Evolutionary conservation across 2,329 filamentous ascomycete species (phyloP), one percentile per base, ranked within the genome.

Genomic region (Beauveria sp.): DNA sequence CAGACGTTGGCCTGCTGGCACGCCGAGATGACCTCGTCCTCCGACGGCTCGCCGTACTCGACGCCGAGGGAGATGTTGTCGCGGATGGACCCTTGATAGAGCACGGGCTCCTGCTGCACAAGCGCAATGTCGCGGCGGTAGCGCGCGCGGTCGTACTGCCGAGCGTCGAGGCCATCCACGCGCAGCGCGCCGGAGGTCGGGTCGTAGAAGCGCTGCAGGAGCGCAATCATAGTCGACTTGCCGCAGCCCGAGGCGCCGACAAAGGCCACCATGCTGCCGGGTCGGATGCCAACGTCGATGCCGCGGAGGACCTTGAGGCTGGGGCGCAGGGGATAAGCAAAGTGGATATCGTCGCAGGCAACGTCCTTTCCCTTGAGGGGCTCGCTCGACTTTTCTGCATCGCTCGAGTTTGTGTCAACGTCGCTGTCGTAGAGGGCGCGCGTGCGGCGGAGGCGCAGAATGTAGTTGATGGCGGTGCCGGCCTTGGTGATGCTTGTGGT

Each of bases 241-340:
- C 83, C 83, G 64, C 82, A 84, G 7, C 83, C 83, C 0, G 80
- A 84, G 1, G 82, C 76, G 5, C 83, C 83, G 0, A 86, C 83
- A 8, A 85, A 76, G 3, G 82, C 83, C 1, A 82, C 72, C 66
- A 80, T 83, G 64, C 78, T 75, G 10, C 80, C 79, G 5, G 76
- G 74, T 38, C 71, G 63, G 57, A 83, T 77, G 56, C 63, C 63
- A 48, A 80, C 73, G 48, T 74, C 67, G 14, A 81, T 71, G 5
- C 75, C 72, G 22, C 75, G 68, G 16, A 78, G 68, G 62, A 77
- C 70, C 60, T 72, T 69, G 7, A 72, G 53, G 64, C 69, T 65
- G 12, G 74, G 71, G 14, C 75, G 67, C 45, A 73, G 66, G 5
- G 84, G 83, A 62, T 88, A 88, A 1, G 82, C 75, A 69, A 88